These are phyloP conservation scores for Trichoderma virens DNA, from an alignment of 495 filamentous ascomycete species.

Conservation along the genomic window DNA sequence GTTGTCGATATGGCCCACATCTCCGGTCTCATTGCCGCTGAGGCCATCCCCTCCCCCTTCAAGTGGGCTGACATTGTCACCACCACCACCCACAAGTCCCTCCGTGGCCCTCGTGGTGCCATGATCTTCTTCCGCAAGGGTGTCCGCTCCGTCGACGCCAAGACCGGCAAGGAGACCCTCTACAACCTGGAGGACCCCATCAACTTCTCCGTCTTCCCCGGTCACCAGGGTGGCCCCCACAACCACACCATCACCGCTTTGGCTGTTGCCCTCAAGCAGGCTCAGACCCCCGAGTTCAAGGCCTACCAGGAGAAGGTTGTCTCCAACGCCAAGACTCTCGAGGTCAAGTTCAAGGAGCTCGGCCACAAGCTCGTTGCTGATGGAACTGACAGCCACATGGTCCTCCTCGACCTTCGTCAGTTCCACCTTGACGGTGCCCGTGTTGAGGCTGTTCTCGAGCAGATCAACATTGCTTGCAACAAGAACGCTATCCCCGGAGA, in stretches of 20 bases:
- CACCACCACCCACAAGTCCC: slow-evolving; percentile 98
- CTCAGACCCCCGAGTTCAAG: slow-evolving; percentile 87
- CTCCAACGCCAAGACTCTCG: slow-evolving; percentile 85
- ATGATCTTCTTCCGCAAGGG: slow-evolving; percentile 99
- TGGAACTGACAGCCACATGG: slow-evolving; percentile 98
- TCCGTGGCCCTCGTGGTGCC: slow-evolving; percentile 94
- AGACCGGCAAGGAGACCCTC: slow-evolving; percentile 79
- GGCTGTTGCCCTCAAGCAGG: slow-evolving; percentile 94
- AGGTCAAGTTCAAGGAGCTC: slow-evolving; percentile 68
- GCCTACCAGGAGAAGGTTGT: slow-evolving; percentile 91
- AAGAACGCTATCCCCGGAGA: slow-evolving; percentile 98
- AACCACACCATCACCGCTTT: slow-evolving; percentile 99
- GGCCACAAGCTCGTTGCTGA: slow-evolving; percentile 91
- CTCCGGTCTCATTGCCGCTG: slow-evolving; percentile 87
- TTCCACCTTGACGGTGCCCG: slow-evolving; percentile 83
- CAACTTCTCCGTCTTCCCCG: slow-evolving; percentile 99
- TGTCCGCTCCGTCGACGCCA: slow-evolving; percentile 77
- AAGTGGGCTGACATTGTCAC: slow-evolving; percentile 93
- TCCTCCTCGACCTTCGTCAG: slow-evolving; percentile 82
- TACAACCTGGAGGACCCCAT: slow-evolving; percentile 95
- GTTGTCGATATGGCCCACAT: slow-evolving; percentile 99
- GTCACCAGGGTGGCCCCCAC: slow-evolving; percentile 98
- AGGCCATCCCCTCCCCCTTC: slow-evolving; percentile 93
- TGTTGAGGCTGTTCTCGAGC: slow-evolving; percentile 93
- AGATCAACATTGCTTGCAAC: slow-evolving; percentile 98